These are phyloP conservation scores for Xerocomellus dryophilus DNA, from an alignment of 768 basidiomycete genomes.

Conservation along the genomic window DNA sequence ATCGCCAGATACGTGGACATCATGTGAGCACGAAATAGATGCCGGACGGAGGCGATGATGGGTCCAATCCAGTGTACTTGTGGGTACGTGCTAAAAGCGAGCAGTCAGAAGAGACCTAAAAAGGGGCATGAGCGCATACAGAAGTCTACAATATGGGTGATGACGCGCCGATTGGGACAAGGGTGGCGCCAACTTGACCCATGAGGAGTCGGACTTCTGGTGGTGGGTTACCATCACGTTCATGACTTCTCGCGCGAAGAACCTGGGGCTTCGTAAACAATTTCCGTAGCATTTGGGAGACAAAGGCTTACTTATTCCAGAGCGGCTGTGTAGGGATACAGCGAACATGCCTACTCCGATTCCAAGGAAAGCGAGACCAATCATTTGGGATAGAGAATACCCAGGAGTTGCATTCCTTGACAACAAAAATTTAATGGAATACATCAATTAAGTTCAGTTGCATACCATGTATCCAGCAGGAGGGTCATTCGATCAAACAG, in stretches of 20 bases:
- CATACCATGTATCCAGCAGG: conserved; percentile 65
- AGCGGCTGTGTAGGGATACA: conserved; percentile 41
- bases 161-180: conserved; percentile 54
- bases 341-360: conserved; percentile 43
- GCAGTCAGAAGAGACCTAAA: conserved; percentile 47
- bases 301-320: conserved; percentile 37
- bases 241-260: conserved; percentile 37
- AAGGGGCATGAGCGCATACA: background rate
- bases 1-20: conserved; percentile 58
- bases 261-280: conserved; percentile 26
- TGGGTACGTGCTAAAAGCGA: conserved; percentile 53
- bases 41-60: conserved; percentile 47
- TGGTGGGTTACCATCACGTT: conserved; percentile 48
- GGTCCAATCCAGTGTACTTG: conserved; percentile 48
- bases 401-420: conserved; percentile 42
- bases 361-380: conserved; percentile 49
- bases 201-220: conserved; percentile 65
- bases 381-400: conserved; percentile 48
- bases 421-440: background rate
- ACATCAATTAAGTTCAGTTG: background rate
- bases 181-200: conserved; percentile 65
- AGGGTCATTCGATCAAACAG: conserved; percentile 74
- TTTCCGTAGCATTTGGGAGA: background rate
- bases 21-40: conserved; percentile 61
- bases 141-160: background rate